Evolutionary conservation across 352 stramenopile species (phyloP).

Genomic region (Globisporangium camurandrum): DNA sequence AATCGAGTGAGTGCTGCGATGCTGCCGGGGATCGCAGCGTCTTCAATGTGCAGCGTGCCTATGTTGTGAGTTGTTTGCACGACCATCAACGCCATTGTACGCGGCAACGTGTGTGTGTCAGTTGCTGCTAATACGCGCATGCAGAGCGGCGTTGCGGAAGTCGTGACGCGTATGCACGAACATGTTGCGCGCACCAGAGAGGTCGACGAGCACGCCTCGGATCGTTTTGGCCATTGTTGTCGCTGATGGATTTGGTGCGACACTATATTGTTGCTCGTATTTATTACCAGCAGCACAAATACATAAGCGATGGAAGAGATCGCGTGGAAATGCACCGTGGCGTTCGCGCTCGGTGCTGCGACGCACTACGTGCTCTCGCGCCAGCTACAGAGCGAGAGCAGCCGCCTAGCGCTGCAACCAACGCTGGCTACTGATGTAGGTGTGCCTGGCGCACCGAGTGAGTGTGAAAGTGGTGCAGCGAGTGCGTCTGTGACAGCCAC

Average conservation of each 20-base stretch:
- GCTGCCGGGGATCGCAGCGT: conserved; percentile 31
- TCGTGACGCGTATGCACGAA: no score
- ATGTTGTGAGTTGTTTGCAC: no score
- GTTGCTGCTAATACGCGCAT: no score
- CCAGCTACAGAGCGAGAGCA: conserved; percentile 24
- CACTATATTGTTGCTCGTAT: neutral
- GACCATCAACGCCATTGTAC: no score
- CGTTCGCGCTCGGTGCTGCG: conserved; percentile 64
- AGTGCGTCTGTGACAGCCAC: neutral
- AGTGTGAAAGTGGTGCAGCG: no score
- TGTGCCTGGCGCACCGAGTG: no score
- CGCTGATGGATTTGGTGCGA: no score
- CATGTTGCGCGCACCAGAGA: conserved; percentile 30
- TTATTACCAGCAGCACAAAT: neutral
- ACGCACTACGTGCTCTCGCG: conserved; percentile 52
- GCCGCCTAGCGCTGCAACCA: neutral
- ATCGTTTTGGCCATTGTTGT: conserved; percentile 19
- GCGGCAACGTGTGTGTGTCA: no score
- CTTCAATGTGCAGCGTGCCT: conserved; percentile 51
- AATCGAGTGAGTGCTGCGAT: conserved; percentile 29
- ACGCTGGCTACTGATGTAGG: no score
- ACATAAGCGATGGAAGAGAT: conserved; percentile 37
- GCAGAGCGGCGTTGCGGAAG: no score
- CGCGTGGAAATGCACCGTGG: conserved; percentile 68
- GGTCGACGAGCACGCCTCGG: conserved; percentile 40